Evolutionary conservation across 371 early-diverging fungal species (phyloP), one percentile per base, ranked within the genome.

Genomic region (Dinochytrium kinnereticum): DNA sequence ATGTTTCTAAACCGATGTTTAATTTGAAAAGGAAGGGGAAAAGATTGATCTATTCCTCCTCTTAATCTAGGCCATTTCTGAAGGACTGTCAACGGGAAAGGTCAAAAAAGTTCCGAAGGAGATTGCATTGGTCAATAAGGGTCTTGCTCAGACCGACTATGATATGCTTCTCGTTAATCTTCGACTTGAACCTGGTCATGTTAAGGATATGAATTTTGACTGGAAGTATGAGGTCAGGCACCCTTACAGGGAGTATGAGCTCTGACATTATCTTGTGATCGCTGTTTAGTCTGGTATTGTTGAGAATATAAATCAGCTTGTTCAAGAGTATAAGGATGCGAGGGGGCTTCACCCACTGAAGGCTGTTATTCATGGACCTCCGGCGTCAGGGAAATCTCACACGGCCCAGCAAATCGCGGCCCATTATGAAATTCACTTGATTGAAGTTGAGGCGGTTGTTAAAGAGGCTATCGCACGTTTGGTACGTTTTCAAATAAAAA

Each of bases 191-290:
- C 81, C 86, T 15, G 84, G 81, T 15, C 81, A 80, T 64, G 76
- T 82, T n/a, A 85, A 85, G 70, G 83, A 86, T 15, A 82, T 86
- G 82, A 57, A 76, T 0, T 74, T 88, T 61, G 84, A 85, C 69
- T 88, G 86, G 86, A 85, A 84, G 69, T 88, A 80, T 68, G 88
- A 87, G 80, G 87, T 86, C 64, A 59, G 21, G 15, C 1, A n/a
- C 30, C 1, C n/a, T n/a, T n/a, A n/a, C n/a, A n/a, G n/a, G n/a
- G n/a, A n/a, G n/a, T n/a, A n/a, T n/a, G n/a, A n/a, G n/a, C n/a
- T 34, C 19, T 39, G 50, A 24, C 44, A 38, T 7, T 24, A 2
- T 33, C 51, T 1, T n/a, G 1, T 1, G 1, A 74, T n/a, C 44
- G 1, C 38, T 24, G 10, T 36, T 17, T 57, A 87, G 86, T 33